Evolutionary conservation across 225 moss, liverwort and hornwort species (phyloP), one percentile per base, ranked within the genome.

Genomic region (Thuidium tamariscinum): DNA sequence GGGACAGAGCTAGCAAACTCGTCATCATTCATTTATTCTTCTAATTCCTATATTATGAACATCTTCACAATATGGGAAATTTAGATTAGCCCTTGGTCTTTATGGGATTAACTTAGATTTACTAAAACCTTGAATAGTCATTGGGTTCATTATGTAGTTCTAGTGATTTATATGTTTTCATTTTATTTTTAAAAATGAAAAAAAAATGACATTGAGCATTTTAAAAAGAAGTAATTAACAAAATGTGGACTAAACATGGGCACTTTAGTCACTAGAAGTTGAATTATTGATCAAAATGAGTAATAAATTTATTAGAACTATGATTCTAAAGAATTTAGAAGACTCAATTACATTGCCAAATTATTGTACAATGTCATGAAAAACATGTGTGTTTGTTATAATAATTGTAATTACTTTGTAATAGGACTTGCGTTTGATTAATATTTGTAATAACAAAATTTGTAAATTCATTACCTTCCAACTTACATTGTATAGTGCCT

Each of bases 161-260:
- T 37, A 39, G 2, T 68, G 23, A 13, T 23, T 25, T 68, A 1
- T 25, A 15, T 14, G 2, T 8, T 39, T 68, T 7, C 11, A 2
- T 39, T 20, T 68, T 23, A 7, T 22, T 37, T 36, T 20, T n/a
- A n/a, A n/a, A n/a, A n/a, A n/a, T n/a, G n/a, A 2, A 16, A 65
- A 20, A n/a, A 66, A 23, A 2, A 2, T 7, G 4, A 39, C 23
- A 23, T 13, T 13, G 22, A 23, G 4, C 7, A 68, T 13, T 1
- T 39, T 1, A 7, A 39, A 39, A 37, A 39, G 2, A 68, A 39
- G 7, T 2, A 23, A 23, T 0, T 0, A 68, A 7, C 7, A 7
- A 39, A 39, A 7, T 44, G 9, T 44, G 44, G 44, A 9, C 44
- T 6, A 44, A 44, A 44, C 3, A 22, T n/a, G 3, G 37, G 5